phyloP scores from a whole-genome alignment of 1,284 basidiomycete species.

The Trametes pubescens region DNA sequence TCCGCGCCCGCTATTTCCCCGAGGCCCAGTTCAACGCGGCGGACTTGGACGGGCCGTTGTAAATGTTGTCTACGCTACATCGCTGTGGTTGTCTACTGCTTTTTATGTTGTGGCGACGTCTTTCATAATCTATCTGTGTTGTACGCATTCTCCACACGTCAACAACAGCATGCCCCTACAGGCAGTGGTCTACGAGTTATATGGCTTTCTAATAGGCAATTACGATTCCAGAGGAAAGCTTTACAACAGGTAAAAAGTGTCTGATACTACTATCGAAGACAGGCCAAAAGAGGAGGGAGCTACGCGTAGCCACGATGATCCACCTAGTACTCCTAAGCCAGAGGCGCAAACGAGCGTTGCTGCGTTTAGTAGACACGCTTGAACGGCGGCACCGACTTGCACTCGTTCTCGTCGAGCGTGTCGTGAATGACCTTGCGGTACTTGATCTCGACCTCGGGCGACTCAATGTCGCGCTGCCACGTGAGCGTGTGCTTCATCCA shows the following conservation, averaged over 20 bases:
- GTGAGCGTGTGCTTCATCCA: constrained; percentile 98
- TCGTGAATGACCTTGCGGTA: constrained; percentile 88
- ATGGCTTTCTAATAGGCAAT: constrained; percentile 10
- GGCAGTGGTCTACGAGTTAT: background rate
- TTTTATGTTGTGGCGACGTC: background rate
- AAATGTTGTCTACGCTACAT: constrained; percentile 1
- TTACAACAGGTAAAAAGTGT: constrained; percentile 26
- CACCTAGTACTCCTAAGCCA: no score
- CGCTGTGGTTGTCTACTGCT: background rate
- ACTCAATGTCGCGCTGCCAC: constrained; percentile 79
- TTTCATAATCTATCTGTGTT: background rate
- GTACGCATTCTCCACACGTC: no score
- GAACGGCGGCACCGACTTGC: constrained; percentile 89
- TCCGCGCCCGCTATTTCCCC: constrained; percentile 85
- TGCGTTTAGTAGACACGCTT: constrained; percentile 80
- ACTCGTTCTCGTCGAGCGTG: constrained; percentile 96
- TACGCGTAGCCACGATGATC: no score
- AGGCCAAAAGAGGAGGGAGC: background rate
- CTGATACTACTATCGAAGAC: constrained; percentile 25
- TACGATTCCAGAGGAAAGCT: constrained; percentile 20
- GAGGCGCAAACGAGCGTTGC: background rate
- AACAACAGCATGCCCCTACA: no score
- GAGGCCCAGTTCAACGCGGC: constrained; percentile 65
- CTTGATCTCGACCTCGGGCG: constrained; percentile 87
- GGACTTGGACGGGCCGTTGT: constrained; percentile 54